Evolutionary conservation across 164 flowering plant genomes (phyloP).

Genomic region (Kalanchoe fedtschenkoi): DNA sequence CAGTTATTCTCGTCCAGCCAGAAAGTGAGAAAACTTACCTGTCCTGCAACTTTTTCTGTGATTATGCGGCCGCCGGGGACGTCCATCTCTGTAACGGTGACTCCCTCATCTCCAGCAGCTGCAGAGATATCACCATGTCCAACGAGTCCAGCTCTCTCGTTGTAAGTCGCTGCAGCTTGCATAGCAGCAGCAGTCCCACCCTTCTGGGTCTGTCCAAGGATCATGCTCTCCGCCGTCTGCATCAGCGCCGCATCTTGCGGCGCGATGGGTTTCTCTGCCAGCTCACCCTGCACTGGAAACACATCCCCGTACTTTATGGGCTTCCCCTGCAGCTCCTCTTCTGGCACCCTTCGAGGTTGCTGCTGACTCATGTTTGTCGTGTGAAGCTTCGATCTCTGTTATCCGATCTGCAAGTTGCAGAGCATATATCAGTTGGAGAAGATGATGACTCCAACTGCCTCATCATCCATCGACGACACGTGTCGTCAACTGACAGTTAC

Average conservation of each 20-base stretch:
- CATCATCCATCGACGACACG: background rate
- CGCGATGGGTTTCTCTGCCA: conserved; percentile 23
- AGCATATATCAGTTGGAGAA: background rate
- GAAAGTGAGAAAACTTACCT: conserved; percentile 18
- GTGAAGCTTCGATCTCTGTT: background rate
- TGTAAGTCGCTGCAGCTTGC: conserved; percentile 43
- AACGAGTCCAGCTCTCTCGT: conserved; percentile 37
- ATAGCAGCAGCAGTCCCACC: conserved; percentile 42
- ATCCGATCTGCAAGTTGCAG: background rate
- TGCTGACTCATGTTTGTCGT: conserved; percentile 21
- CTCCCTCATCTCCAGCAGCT: conserved; percentile 26
- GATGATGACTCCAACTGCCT: background rate
- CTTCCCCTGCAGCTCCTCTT: background rate
- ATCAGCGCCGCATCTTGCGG: conserved; percentile 47
- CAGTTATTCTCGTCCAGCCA: background rate
- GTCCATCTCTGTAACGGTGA: conserved; percentile 29
- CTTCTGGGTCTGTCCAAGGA: conserved; percentile 32
- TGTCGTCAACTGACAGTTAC: background rate
- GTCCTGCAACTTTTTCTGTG: conserved; percentile 40
- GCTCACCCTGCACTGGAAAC: conserved; percentile 33
- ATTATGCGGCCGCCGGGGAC: conserved; percentile 25
- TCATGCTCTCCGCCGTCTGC: conserved; percentile 34
- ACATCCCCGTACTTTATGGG: conserved; percentile 48
- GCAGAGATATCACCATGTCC: conserved; percentile 25
- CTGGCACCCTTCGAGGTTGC: conserved; percentile 21